phyloP scores from a whole-genome alignment of 192 early-diverging fungal species.

The Gigaspora rosea region DNA sequence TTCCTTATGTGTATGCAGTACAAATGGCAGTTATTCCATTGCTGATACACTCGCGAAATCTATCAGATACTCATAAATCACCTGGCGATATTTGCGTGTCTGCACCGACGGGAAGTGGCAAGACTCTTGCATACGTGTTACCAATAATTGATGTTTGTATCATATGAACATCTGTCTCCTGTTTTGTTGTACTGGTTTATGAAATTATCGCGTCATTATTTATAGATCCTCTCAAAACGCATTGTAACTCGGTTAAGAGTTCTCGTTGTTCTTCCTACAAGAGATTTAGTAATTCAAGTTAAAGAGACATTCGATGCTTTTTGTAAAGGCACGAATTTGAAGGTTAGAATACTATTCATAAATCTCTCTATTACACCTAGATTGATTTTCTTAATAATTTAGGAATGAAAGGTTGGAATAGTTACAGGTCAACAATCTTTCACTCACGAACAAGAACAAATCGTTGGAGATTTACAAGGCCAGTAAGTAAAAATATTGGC shows the following conservation, averaged over 20 bases:
- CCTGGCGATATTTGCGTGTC: conserved; percentile 93
- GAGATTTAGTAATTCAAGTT: conserved; percentile 90
- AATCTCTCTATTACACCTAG: not conserved
- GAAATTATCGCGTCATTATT: not conserved
- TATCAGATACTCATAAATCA: conserved; percentile 68
- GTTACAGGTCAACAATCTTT: conserved; percentile 80
- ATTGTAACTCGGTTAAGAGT: conserved; percentile 82
- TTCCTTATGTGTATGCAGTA: conserved; percentile 44
- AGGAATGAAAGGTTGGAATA: conserved; percentile 52
- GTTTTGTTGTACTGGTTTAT: not conserved
- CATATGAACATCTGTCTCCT: not conserved
- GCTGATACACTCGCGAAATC: conserved; percentile 65
- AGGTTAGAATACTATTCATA: conserved; percentile 26
- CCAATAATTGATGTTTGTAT: conserved; percentile 77
- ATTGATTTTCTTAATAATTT: not conserved
- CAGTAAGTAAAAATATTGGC: conserved; percentile 1
- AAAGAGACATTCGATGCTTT: conserved; percentile 81
- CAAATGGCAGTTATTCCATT: conserved; percentile 85
- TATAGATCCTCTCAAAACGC: conserved; percentile 66
- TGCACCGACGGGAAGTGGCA: conserved; percentile 93
- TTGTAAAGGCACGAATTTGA: conserved; percentile 72
- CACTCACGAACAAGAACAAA: conserved; percentile 63
- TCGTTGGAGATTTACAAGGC: conserved; percentile 43
- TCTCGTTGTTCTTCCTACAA: conserved; percentile 89
- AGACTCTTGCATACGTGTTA: conserved; percentile 93